Base-by-base conservation (phyloP, 2,329 filamentous ascomycete species). In the Raffaelea albimanens region DNA sequence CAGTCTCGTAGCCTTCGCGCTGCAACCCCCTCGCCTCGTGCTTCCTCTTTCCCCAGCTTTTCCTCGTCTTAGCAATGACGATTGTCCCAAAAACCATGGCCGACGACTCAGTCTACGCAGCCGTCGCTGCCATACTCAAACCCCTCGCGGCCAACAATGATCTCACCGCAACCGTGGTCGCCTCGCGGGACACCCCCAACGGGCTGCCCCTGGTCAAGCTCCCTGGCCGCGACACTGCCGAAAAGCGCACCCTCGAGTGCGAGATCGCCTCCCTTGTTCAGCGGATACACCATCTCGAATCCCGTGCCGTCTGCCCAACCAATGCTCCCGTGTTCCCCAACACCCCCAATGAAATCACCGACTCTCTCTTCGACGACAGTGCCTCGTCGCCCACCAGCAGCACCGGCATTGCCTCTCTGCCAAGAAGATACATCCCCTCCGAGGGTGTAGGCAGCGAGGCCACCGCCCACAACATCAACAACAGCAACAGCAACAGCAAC, bases 201-300 rank as follows among this genome's bases (percentile, higher is more conserved):
- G 7, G 10, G 7, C 5, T 19, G 25, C 10, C 31, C 14, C 70
- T 76, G 55, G 73, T 91, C 60, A 76, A 75, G 53, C 75, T 97
- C 21, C 90, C 91, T 14, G 93, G 93, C 50, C 75, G 79, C 49
- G 77, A 88, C 50, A 84, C 78, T 40, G 67, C 79, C 33, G 84
- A 84, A 55, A 97, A 97, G 69, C 74, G 78, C 55, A 76, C 76
- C 29, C 78, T 97, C 52, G 89, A 97, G 68, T 74, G 76, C 51
- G 91, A 97, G 68, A 77, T 98, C 49, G 78, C 83, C 44, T 83
- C 86, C 48, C 77, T 97, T 53, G 78, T 83, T 50, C 70, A 82
- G 52, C 77, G 93, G 56, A 80, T 97, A 56, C 85, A 89, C 54
- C 80, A 83, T 55, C 79, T 97, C 57, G 90, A 97, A 71, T 80